Evolutionary conservation across 2,329 filamentous ascomycete species (phyloP).

Genomic region (Mariannaea sp.): DNA sequence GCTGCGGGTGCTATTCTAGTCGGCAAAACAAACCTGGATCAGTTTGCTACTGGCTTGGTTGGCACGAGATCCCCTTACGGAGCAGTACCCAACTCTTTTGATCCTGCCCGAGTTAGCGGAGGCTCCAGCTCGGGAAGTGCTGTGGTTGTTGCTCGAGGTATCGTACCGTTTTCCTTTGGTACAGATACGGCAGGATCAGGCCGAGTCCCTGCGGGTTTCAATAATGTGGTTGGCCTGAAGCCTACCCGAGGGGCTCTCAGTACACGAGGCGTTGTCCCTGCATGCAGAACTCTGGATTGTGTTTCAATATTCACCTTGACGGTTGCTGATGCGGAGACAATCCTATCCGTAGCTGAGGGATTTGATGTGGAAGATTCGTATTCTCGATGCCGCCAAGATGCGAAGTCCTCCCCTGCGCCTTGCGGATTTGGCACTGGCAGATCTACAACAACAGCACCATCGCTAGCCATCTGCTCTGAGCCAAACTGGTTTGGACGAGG

Average conservation of each 20-base stretch:
- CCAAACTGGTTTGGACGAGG: conserved; percentile 44
- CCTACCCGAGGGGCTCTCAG: conserved; percentile 60
- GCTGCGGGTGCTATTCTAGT: conserved; percentile 60
- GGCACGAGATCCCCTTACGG: conserved; percentile 66
- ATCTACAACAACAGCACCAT: conserved; percentile 37
- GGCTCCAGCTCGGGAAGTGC: conserved; percentile 64
- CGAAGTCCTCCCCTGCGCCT: not conserved
- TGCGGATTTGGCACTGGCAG: conserved; percentile 39
- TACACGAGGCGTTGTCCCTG: conserved; percentile 55
- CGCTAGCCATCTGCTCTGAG: conserved; percentile 47
- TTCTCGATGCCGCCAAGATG: conserved; percentile 47
- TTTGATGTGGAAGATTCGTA: conserved; percentile 57
- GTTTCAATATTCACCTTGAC: conserved; percentile 58
- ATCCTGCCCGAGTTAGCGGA: conserved; percentile 46
- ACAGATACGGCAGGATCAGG: conserved; percentile 63
- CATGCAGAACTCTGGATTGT: conserved; percentile 62
- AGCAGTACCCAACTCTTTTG: conserved; percentile 57
- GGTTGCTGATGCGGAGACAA: conserved; percentile 53
- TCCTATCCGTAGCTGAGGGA: conserved; percentile 54
- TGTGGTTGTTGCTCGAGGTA: conserved; percentile 57
- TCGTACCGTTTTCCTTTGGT: conserved; percentile 61
- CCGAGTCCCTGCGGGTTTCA: conserved; percentile 57
- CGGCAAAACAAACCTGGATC: conserved; percentile 65
- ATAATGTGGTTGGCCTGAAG: conserved; percentile 57
- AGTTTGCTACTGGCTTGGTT: conserved; percentile 66